Percentiles rank a stretch among this genome's conserved stretches.
Evolutionary conservation across 352 stramenopile species (phyloP).

Genomic region (Globisporangium nagaii): DNA sequence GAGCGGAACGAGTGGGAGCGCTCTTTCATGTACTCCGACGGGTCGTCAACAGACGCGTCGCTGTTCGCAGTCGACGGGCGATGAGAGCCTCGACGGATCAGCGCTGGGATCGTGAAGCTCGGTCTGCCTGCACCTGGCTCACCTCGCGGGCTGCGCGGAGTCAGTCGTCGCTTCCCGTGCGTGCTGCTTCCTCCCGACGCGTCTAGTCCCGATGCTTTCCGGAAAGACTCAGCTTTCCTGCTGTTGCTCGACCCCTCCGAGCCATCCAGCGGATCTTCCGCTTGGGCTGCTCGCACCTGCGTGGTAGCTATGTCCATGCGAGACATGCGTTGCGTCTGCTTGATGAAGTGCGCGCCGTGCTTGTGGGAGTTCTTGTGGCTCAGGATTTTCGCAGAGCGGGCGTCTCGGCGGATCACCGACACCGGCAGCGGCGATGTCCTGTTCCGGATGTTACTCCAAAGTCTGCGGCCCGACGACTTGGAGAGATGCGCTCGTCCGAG

Average conservation of each 20-base stretch:
- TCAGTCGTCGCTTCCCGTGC: not conserved
- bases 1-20: conserved; percentile 14
- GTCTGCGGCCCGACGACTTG: conserved; percentile 8
- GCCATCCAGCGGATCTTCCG: not conserved
- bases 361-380: conserved; percentile 78
- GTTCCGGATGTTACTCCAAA: conserved; percentile 8
- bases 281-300: not conserved
- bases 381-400: conserved; percentile 46
- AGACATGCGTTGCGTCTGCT: conserved; percentile 61
- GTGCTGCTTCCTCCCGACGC: not conserved
- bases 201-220: not conserved
- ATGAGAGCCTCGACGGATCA: not conserved
- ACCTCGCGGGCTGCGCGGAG: not conserved
- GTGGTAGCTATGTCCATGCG: conserved; percentile 29
- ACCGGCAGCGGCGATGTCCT: conserved; percentile 48
- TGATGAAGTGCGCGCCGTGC: conserved; percentile 56
- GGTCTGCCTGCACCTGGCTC: not conserved
- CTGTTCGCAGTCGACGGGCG: not conserved
- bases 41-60: not conserved
- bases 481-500: conserved; percentile 6
- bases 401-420: conserved; percentile 69
- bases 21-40: not conserved
- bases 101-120: not conserved
- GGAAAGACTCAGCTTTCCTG: not conserved
- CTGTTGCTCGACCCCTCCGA: not conserved